Percentiles rank a stretch among this genome's conserved stretches.
phyloP scores from a whole-genome alignment of 148 eudicot genomes.

The Chenopodium suecicum region DNA sequence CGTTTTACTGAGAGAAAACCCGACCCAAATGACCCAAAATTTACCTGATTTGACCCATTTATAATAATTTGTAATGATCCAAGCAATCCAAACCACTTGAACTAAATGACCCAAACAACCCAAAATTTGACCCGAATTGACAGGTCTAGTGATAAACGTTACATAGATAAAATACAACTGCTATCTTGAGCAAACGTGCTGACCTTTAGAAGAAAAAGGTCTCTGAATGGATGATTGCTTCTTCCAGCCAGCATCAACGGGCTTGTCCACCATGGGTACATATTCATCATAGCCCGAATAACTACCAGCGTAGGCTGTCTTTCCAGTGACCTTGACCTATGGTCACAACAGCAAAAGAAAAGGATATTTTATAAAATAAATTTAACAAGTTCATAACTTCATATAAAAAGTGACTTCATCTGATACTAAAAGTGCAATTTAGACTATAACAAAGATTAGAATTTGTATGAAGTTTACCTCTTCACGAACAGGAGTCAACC shows the following conservation, averaged over 20 bases:
- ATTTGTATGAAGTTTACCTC: slow-evolving; percentile 51
- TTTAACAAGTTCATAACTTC: not conserved
- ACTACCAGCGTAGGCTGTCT: slow-evolving; percentile 46
- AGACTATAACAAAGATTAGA: not conserved
- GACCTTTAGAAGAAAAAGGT: slow-evolving; percentile 55
- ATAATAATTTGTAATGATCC: too few species aligned
- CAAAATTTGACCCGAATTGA: too few species aligned
- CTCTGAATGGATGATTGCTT: slow-evolving; percentile 57
- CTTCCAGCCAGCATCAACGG: slow-evolving; percentile 89
- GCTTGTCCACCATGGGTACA: slow-evolving; percentile 97
- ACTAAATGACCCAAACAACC: too few species aligned
- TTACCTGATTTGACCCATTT: too few species aligned
- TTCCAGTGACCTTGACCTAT: slow-evolving; percentile 74
- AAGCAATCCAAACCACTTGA: too few species aligned
- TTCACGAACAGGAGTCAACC: slow-evolving; percentile 81
- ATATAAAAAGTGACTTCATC: not conserved
- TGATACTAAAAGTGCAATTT: not conserved
- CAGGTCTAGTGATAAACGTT: not conserved
- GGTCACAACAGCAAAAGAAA: slow-evolving; percentile 14
- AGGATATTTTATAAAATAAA: not conserved
- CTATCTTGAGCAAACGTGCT: slow-evolving; percentile 10
- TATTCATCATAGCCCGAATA: slow-evolving; percentile 85
- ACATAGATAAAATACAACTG: not conserved
- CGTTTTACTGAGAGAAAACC: too few species aligned
- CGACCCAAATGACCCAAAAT: too few species aligned